Percentiles rank a stretch among this genome's conserved stretches.
Evolutionary conservation across 1,139 yeast genomes (phyloP).

Genomic region (Suhomyces wounanorum): DNA sequence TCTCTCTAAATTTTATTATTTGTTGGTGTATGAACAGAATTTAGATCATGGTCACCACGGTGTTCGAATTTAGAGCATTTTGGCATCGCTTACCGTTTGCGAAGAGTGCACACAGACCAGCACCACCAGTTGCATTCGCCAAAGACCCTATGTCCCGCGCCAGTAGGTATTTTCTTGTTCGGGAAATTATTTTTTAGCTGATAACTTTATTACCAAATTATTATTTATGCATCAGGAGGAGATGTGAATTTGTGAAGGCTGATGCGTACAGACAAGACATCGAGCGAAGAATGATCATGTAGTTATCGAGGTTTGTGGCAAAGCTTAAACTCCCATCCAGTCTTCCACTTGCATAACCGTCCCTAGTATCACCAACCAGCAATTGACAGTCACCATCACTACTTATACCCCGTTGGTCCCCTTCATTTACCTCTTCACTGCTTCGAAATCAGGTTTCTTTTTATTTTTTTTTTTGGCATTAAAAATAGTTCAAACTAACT

Average conservation of each 20-base stretch:
- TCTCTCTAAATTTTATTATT: neutral
- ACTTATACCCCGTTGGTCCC: neutral
- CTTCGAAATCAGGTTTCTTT: neutral
- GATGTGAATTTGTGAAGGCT: conserved; percentile 7
- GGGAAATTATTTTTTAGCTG: conserved; percentile 4
- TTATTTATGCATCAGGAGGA: conserved; percentile 5
- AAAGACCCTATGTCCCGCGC: conserved; percentile 4
- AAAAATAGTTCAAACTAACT: conserved; percentile 6
- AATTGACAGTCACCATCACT: neutral
- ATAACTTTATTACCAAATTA: conserved; percentile 1
- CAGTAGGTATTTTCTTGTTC: neutral
- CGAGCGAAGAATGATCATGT: conserved; percentile 1
- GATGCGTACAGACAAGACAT: conserved; percentile 7
- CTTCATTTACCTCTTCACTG: neutral
- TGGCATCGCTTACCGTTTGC: conserved; percentile 7
- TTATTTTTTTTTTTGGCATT: conserved; percentile 4
- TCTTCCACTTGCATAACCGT: neutral
- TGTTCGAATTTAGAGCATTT: neutral
- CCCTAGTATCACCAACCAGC: neutral
- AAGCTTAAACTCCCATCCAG: neutral
- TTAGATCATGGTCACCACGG: neutral
- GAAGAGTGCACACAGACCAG: neutral
- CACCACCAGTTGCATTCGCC: conserved; percentile 3
- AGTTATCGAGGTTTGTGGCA: conserved; percentile 5
- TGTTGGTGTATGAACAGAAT: neutral